Conservation (phyloP, 768 basidiomycete genomes). For the Lactifluus volemus region DNA sequence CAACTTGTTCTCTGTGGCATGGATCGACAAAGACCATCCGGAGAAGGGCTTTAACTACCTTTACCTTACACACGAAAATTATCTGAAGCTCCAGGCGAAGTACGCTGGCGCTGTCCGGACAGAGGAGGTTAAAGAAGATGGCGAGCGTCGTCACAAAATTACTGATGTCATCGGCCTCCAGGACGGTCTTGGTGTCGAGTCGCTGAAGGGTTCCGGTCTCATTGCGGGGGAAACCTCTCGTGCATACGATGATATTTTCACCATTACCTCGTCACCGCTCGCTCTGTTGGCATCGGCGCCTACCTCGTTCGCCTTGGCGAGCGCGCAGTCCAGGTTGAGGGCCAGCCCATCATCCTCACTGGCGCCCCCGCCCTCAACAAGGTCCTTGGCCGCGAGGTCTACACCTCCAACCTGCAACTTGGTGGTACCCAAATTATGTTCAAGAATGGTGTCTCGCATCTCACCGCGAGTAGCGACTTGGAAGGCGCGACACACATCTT, state of each 20-base stretch:
- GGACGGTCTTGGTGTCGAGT: slow-evolving; percentile 96
- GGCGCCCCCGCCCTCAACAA: slow-evolving; percentile 97
- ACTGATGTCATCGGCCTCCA: slow-evolving; percentile 96
- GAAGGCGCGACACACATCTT: slow-evolving; percentile 93
- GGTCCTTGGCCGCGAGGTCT: slow-evolving; percentile 96
- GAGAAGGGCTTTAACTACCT: slow-evolving; percentile 96
- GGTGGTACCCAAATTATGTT: slow-evolving; percentile 99
- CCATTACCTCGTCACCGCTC: slow-evolving; percentile 98
- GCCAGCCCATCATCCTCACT: slow-evolving; percentile 98
- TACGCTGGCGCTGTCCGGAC: slow-evolving; percentile 70
- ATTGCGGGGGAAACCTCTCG: slow-evolving; percentile 98
- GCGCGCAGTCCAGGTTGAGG: slow-evolving; percentile 97
- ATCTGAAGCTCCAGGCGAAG: slow-evolving; percentile 82
- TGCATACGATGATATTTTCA: slow-evolving; percentile 99
- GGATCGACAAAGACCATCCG: slow-evolving; percentile 72
- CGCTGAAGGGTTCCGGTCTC: slow-evolving; percentile 89
- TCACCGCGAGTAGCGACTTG: slow-evolving; percentile 90
- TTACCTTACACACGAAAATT: slow-evolving; percentile 90
- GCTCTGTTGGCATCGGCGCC: slow-evolving; percentile 98
- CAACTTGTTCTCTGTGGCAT: slow-evolving; percentile 81
- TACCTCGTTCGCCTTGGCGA: slow-evolving; percentile 98
- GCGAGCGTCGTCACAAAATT: slow-evolving; percentile 87
- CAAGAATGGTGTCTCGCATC: slow-evolving; percentile 98
- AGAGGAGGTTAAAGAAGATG: slow-evolving; percentile 75
- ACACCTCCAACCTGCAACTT: slow-evolving; percentile 96